Evolutionary conservation across 2,329 filamentous ascomycete species (phyloP), one percentile per base, ranked within the genome.

Genomic region (Sporothrix brasiliensis): DNA sequence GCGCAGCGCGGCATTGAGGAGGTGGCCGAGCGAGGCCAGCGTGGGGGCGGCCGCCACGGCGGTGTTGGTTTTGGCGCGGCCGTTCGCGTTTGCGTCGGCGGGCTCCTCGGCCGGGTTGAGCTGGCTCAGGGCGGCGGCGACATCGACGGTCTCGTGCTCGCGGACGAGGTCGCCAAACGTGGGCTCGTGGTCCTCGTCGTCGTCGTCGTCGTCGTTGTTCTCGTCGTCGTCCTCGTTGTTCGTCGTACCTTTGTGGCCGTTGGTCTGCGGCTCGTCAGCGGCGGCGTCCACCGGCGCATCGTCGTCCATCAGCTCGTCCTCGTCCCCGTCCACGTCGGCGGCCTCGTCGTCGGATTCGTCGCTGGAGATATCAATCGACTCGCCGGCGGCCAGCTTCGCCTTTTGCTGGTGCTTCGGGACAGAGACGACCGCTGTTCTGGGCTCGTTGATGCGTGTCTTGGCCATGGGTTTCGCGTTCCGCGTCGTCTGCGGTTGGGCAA

Each of bases 1-100:
- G 76, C 91, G 91, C 70, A 99, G 89, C 6, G 95, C 93, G 80
- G 98, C 94, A 16, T 93, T 90, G 72, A 99, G 89, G n/a, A 97
- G 93, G 5, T 93, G 97, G 63, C 92, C 91, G 67, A 99, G 87
- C 7, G 94, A 97, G 21, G 73, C 66, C 13, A 74, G 70, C 19
- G 61, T 71, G 27, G 71, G 69, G 19, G 50, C 60, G 7, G 69
- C 11, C 11, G 6, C 34, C 1, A 9, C 52, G n/a, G 52, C 47
- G 30, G 61, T 27, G 21, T 75, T 34, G 34, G 34, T 47, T 76
- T 71, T 80, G 80, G 60, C 77, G 76, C 4, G 21, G 3, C 63
- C 67, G 19, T 39, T 41, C 3, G 44, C 67, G 19, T 39, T 41
- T 6, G 44, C 30, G 27, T 24, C 50, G 39, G 30, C 21, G 24